These are phyloP conservation scores for Geranium rotundifolium DNA, from an alignment of 345 rosid genomes.

Conservation along the genomic window DNA sequence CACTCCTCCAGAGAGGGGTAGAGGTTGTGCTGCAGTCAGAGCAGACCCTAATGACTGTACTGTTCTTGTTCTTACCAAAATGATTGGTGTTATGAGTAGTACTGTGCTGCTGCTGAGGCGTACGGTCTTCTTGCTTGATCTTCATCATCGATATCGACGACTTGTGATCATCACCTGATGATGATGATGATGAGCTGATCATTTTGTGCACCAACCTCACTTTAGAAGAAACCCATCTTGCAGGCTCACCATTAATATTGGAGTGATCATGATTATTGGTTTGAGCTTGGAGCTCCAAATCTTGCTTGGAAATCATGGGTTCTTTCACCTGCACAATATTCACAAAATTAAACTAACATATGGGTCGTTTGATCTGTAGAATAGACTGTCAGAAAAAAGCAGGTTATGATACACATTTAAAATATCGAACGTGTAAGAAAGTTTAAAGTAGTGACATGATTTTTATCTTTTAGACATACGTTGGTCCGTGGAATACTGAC, in stretches of 20 bases:
- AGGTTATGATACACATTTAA: too few relatives aligned
- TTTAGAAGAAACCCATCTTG: constrained; percentile 39
- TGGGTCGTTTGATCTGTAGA: too few relatives aligned
- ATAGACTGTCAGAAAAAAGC: too few relatives aligned
- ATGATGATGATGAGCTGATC: constrained; percentile 9
- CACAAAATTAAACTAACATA: too few relatives aligned
- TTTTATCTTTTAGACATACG: too few relatives aligned
- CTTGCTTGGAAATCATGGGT: too few relatives aligned
- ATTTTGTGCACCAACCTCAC: constrained; percentile 31
- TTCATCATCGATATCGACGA: neutral
- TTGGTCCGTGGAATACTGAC: too few relatives aligned
- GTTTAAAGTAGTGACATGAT: too few relatives aligned
- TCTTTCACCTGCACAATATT: too few relatives aligned
- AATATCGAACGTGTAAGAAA: too few relatives aligned
- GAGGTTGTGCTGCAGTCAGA: constrained; percentile 49
- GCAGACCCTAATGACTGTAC: constrained; percentile 27
- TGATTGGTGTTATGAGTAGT: constrained; percentile 1
- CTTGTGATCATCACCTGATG: neutral
- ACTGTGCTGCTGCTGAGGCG: neutral
- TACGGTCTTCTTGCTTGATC: neutral
- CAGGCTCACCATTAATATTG: neutral
- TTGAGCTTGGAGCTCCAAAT: too few relatives aligned
- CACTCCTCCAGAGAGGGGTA: constrained; percentile 71
- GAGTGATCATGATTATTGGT: too few relatives aligned
- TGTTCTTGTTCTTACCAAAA: constrained; percentile 8